phyloP scores from a whole-genome alignment of 352 stramenopile genomes.

The Globisporangium nunn region DNA sequence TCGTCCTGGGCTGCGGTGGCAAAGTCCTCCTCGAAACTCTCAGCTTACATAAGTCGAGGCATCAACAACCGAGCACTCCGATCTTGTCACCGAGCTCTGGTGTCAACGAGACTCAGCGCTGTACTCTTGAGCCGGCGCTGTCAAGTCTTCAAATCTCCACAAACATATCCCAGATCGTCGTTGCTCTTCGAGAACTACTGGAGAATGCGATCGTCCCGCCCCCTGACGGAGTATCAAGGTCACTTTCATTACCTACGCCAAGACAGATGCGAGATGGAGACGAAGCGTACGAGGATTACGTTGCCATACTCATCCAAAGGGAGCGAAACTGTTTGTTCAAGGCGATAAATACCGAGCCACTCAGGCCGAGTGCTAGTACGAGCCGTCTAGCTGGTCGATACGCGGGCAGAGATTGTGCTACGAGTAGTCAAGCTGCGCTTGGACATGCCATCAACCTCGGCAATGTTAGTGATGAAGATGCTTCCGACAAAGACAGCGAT shows the following conservation, averaged over 20 bases:
- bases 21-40: constrained; percentile 28
- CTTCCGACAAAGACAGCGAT: background rate
- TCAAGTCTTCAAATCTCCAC: background rate
- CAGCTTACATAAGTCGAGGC: background rate
- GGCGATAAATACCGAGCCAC: constrained; percentile 2
- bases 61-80: background rate
- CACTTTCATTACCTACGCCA: background rate
- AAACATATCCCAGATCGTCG: background rate
- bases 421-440: background rate
- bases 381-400: background rate
- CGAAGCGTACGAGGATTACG: constrained; percentile 28
- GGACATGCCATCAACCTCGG: background rate
- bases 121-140: background rate
- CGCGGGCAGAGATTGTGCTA: background rate
- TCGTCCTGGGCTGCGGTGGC: constrained; percentile 45
- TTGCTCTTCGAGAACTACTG: constrained; percentile 18
- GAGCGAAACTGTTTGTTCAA: constrained; percentile 29
- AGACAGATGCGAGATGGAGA: constrained; percentile 17
- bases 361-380: constrained; percentile 3
- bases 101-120: background rate
- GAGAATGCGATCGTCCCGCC: constrained; percentile 12
- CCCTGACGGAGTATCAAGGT: background rate
- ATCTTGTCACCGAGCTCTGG: too few relatives aligned
- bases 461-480: background rate
- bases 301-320: constrained; percentile 18